Evolutionary conservation across 1,139 yeast species (phyloP), one percentile per base, ranked within the genome.

Genomic region (Meyerozyma elateridarum): DNA sequence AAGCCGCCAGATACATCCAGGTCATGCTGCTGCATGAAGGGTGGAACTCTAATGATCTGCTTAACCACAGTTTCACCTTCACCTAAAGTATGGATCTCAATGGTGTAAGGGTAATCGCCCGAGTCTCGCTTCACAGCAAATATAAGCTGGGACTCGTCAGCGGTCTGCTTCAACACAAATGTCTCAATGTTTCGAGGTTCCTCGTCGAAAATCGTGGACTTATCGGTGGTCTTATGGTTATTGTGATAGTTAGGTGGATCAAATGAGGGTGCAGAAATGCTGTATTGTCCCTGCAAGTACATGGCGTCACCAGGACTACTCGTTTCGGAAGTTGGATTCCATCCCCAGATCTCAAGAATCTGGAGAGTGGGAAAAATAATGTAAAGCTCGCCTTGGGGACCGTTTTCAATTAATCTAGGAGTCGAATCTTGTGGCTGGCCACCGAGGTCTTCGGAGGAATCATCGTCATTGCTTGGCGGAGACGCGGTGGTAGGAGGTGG

Each of bases 321-420:
- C 7, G 30, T 22, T 5, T 43, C 33, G 5, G 51, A 39, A 3
- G 52, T 52, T 4, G 64, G 66, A 2, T 45, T 28, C 78, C 79
- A 73, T 40, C 67, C 73, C 79, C 80, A 76, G 3, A 73, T 51
- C 40, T 74, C 76, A 11, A 73, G 37, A 1, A 52, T 31, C 9
- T 46, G 41, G 1, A 48, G 42, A 3, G 32, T 24, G 1, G 58
- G 54, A 39, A 53, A 63, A 4, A 61, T 52, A 2, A 72, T 38
- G 26, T 70, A 48, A 5, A 75, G 38, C 35, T 74, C 79, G 2
- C 80, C 79, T 32, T 56, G 46, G 5, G 52, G 42, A 0, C 79
- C 78, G 35, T 59, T 54, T 31, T 59, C 68, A 22, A 62, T 41
- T n/a, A 49, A 27, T 8, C 34, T 29, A 7, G 36, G 31, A 9